A percentile compares a stretch with the other conserved stretches of the same genome.
phyloP scores from a whole-genome alignment of 2,329 filamentous ascomycete species.

The Colletotrichum eremochloae region DNA sequence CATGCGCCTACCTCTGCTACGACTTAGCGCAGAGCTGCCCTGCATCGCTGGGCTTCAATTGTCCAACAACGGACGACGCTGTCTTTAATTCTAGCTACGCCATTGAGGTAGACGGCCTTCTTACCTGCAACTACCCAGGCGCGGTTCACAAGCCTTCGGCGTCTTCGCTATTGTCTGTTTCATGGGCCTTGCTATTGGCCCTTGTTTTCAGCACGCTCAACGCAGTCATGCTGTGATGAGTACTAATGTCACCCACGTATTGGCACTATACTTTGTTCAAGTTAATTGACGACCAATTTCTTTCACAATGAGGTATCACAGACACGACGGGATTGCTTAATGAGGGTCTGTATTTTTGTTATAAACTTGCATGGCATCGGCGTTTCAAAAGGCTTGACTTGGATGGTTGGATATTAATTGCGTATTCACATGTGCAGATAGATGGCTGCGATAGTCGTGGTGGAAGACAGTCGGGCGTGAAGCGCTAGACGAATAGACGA shows the following conservation, averaged over 20 bases:
- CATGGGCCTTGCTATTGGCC: constrained; percentile 44
- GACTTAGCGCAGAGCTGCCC: constrained; percentile 89
- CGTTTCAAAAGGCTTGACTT: constrained; percentile 18
- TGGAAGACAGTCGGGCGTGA: background rate
- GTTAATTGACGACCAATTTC: constrained; percentile 30
- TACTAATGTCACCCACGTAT: too few species aligned
- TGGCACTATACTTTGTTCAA: constrained; percentile 4
- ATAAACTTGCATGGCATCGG: constrained; percentile 40
- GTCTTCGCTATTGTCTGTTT: constrained; percentile 43
- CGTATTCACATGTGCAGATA: background rate
- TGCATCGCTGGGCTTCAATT: constrained; percentile 79
- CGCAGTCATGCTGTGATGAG: constrained; percentile 17
- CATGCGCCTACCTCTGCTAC: constrained; percentile 90
- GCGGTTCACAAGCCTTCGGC: constrained; percentile 65
- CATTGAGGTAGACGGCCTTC: constrained; percentile 44
- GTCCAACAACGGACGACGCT: constrained; percentile 65
- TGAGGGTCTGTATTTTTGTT: constrained; percentile 5
- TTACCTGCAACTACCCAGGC: constrained; percentile 73
- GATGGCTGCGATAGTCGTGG: background rate
- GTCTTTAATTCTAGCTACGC: constrained; percentile 63
- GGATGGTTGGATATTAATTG: background rate
- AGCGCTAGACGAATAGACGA: background rate
- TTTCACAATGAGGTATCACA: background rate
- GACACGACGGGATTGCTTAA: constrained; percentile 14
- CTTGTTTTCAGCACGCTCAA: constrained; percentile 30